phyloP scores from a whole-genome alignment of 2,329 filamentous ascomycete genomes.

The Penicillium brevicompactum region DNA sequence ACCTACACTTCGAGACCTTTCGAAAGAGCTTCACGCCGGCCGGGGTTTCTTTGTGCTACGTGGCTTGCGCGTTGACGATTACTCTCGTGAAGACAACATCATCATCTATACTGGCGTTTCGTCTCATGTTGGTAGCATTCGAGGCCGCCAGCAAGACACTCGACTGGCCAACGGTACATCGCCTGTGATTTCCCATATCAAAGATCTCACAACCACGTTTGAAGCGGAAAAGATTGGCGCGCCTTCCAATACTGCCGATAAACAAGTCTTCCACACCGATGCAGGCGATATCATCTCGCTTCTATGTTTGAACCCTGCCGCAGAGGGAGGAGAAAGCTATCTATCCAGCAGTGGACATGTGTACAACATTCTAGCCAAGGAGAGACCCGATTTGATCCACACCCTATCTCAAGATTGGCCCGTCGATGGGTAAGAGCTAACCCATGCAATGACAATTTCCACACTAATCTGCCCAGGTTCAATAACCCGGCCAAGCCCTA shows the following conservation, averaged over 20 bases:
- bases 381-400: constrained; percentile 55
- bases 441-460: background rate
- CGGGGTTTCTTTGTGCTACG: constrained; percentile 50
- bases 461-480: constrained; percentile 46
- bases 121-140: constrained; percentile 42
- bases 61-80: constrained; percentile 40
- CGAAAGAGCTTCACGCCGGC: constrained; percentile 42
- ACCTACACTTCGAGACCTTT: constrained; percentile 33
- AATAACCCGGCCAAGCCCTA: constrained; percentile 52
- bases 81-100: constrained; percentile 36
- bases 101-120: constrained; percentile 49
- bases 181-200: constrained; percentile 63
- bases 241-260: constrained; percentile 29
- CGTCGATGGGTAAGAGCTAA: constrained; percentile 45
- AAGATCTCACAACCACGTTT: constrained; percentile 52
- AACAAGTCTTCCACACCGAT: constrained; percentile 60
- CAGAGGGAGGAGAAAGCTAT: constrained; percentile 55
- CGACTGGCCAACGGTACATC: constrained; percentile 21
- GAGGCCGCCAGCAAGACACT: constrained; percentile 46
- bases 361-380: constrained; percentile 57
- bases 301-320: constrained; percentile 49
- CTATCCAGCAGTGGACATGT: constrained; percentile 56
- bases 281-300: constrained; percentile 57
- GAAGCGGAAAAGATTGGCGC: constrained; percentile 17
- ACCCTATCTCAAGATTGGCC: constrained; percentile 54